Percentiles rank a stretch among this genome's conserved stretches.
phyloP scores from a whole-genome alignment of 176 grass and related monocot species.

The Coix lacrymajobi region DNA sequence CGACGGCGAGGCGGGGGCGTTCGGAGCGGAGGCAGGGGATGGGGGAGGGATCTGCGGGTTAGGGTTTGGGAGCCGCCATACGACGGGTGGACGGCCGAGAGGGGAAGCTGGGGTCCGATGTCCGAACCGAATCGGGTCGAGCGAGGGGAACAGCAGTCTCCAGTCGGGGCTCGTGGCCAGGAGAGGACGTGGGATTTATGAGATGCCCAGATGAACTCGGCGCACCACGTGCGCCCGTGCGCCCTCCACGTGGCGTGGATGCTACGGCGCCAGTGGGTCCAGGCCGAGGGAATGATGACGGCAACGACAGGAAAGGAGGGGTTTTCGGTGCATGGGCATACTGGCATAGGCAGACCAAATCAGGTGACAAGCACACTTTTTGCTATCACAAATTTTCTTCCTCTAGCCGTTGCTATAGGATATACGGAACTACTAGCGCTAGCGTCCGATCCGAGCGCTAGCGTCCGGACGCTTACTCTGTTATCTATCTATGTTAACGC shows the following conservation, averaged over 20 bases:
- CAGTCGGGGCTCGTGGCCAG: neutral
- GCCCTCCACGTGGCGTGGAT: conserved; percentile 7
- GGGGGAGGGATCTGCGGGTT: conserved; percentile 23
- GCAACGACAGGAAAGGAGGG: neutral
- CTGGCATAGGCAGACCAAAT: neutral
- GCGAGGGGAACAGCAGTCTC: neutral
- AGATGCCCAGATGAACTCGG: neutral
- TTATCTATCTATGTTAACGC: too few relatives aligned
- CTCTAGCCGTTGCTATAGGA: too few relatives aligned
- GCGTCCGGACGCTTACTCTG: too few relatives aligned
- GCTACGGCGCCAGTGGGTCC: neutral
- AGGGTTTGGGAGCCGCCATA: conserved; percentile 49
- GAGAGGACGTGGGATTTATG: neutral
- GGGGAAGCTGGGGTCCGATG: neutral
- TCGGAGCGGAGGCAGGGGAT: neutral
- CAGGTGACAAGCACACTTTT: neutral
- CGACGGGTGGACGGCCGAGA: neutral
- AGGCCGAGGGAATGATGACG: neutral
- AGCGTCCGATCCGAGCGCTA: too few relatives aligned
- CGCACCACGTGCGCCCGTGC: conserved; percentile 8
- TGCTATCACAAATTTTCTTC: neutral
- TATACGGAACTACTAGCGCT: too few relatives aligned
- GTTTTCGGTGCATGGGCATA: neutral
- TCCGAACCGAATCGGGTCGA: neutral
- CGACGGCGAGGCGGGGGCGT: neutral